Percentiles rank a stretch among this genome's conserved stretches.
These are phyloP conservation scores for Russula griseocarnosa DNA, from an alignment of 768 basidiomycete species.

Conservation along the genomic window DNA sequence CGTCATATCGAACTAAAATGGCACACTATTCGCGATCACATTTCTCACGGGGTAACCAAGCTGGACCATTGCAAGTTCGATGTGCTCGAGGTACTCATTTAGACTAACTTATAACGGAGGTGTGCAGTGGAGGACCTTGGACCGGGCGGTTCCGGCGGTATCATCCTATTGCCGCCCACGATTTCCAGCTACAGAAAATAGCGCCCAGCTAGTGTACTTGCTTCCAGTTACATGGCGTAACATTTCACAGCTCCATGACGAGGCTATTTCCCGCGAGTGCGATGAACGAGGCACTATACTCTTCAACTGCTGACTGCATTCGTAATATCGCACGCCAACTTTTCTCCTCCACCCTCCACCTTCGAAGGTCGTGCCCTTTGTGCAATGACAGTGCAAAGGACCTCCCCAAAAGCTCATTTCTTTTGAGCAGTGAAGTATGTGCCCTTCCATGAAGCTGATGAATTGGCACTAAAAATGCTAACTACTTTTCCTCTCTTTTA, in stretches of 20 bases:
- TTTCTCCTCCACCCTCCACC: background rate
- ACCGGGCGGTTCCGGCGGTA: too few relatives aligned
- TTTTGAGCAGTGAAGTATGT: background rate
- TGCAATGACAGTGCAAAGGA: too few relatives aligned
- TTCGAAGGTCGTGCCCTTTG: too few relatives aligned
- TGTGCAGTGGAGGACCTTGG: too few relatives aligned
- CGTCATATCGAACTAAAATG: too few relatives aligned
- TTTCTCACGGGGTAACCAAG: too few relatives aligned
- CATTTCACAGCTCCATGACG: background rate
- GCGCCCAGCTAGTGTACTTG: background rate
- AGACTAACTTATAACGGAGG: too few relatives aligned
- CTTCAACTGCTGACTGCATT: background rate
- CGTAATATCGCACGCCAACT: background rate
- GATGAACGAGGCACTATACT: constrained; percentile 4
- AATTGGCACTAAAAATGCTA: background rate
- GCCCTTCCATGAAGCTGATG: background rate
- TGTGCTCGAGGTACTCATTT: too few relatives aligned
- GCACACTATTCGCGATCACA: too few relatives aligned
- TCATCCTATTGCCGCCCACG: constrained; percentile 1
- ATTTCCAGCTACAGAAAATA: background rate
- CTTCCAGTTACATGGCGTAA: background rate
- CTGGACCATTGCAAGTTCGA: too few relatives aligned
- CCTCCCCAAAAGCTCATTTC: background rate
- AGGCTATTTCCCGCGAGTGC: background rate
- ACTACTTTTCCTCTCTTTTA: background rate